Evolutionary conservation across 495 filamentous ascomycete genomes (phyloP).

Genomic region (Penicillium mononematosum): DNA sequence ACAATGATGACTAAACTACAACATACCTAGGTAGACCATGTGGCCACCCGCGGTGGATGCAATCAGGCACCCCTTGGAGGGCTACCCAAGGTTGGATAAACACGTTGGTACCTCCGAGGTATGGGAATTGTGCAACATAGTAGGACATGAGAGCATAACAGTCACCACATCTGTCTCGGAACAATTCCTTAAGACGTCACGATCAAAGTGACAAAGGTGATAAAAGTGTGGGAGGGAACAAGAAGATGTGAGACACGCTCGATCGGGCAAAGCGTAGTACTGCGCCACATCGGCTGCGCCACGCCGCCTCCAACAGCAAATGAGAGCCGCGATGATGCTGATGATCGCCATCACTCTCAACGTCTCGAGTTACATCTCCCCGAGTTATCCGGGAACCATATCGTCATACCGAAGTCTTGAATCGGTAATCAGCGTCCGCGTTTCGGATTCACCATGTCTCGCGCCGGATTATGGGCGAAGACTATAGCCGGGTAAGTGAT

Average conservation of each 20-base stretch:
- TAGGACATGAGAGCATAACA: background rate
- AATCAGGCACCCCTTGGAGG: background rate
- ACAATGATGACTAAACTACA: constrained; percentile 2
- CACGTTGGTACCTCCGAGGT: background rate
- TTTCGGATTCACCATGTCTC: constrained; percentile 41
- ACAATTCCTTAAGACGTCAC: background rate
- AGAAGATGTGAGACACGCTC: background rate
- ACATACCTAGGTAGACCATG: too few relatives aligned
- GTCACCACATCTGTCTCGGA: background rate
- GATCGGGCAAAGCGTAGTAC: constrained; percentile 2
- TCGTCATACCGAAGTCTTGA: background rate
- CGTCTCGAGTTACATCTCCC: background rate
- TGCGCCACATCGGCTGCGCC: constrained; percentile 20
- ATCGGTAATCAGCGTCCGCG: background rate
- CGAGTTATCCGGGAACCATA: constrained; percentile 1
- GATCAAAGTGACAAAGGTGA: background rate
- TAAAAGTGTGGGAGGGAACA: constrained; percentile 5
- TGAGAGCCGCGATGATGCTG: constrained; percentile 24
- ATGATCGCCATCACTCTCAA: constrained; percentile 20
- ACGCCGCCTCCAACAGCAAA: constrained; percentile 17
- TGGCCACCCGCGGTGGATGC: background rate
- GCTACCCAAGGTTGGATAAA: background rate
- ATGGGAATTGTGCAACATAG: background rate
- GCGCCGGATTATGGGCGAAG: constrained; percentile 53
- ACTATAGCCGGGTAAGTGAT: constrained; percentile 51